Conservation (phyloP, 2,329 filamentous ascomycete genomes). For the Cordyceps militaris region DNA sequence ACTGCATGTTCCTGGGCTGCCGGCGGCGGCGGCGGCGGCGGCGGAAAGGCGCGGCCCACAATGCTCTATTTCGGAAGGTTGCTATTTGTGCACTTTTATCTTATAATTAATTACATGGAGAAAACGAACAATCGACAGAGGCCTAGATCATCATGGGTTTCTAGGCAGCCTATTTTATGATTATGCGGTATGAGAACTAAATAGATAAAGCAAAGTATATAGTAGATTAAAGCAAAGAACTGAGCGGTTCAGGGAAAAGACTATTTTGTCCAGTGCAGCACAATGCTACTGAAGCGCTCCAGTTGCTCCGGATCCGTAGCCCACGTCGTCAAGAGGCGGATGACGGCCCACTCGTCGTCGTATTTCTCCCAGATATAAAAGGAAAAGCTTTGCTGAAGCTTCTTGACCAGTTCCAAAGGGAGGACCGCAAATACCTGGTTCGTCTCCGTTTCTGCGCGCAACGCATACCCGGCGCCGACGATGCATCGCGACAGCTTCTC, state of each 20-base stretch:
- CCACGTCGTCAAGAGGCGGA: constrained; percentile 44
- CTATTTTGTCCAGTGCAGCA: constrained; percentile 16
- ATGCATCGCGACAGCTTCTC: constrained; percentile 37
- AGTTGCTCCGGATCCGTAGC: constrained; percentile 38
- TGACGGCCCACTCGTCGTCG: constrained; percentile 31
- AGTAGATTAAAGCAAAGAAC: background rate
- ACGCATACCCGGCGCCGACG: constrained; percentile 31
- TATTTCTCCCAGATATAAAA: constrained; percentile 43
- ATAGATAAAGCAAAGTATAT: background rate
- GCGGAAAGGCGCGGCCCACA: background rate
- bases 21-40: background rate
- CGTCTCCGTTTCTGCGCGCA: constrained; percentile 40
- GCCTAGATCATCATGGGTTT: no score
- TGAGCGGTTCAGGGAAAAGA: background rate
- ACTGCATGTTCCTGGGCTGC: background rate
- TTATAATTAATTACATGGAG: no score
- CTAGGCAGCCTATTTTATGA: background rate
- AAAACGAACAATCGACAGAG: no score
- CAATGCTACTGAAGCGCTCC: constrained; percentile 28
- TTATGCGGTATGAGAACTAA: background rate
- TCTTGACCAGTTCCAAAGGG: constrained; percentile 30
- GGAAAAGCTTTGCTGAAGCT: constrained; percentile 34
- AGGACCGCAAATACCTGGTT: constrained; percentile 45
- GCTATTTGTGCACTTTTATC: background rate
- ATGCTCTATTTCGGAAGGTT: background rate